Conservation (phyloP, 1,139 yeast genomes). For the Geotrichum macrosporum region DNA sequence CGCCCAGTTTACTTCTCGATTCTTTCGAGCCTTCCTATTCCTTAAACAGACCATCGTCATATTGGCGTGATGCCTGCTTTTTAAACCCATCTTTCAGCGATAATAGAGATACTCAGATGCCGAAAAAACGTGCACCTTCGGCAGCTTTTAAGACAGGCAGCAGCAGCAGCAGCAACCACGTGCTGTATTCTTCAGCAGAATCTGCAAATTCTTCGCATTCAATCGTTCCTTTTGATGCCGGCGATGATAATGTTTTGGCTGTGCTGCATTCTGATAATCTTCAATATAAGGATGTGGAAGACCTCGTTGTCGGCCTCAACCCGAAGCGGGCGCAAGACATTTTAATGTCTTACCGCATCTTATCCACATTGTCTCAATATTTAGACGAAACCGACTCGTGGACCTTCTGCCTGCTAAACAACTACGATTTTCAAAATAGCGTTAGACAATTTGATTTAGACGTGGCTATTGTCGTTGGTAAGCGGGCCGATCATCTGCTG, state of each 20-base stretch:
- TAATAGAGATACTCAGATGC: too few species aligned
- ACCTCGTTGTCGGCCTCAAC: constrained; percentile 28
- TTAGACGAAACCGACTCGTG: constrained; percentile 34
- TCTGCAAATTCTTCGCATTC: not conserved
- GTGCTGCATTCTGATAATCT: constrained; percentile 28
- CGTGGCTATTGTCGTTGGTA: constrained; percentile 34
- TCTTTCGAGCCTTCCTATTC: too few species aligned
- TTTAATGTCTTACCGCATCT: constrained; percentile 32
- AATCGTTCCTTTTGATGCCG: constrained; percentile 6
- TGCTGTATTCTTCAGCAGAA: not conserved
- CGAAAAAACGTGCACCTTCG: too few species aligned
- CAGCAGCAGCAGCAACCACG: not conserved
- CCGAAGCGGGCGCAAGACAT: constrained; percentile 32
- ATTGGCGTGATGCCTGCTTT: too few species aligned
- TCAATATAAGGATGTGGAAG: constrained; percentile 30
- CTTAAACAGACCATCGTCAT: too few species aligned
- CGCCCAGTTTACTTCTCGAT: too few species aligned
- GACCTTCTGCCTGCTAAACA: constrained; percentile 31
- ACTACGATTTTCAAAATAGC: constrained; percentile 32
- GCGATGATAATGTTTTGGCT: constrained; percentile 32
- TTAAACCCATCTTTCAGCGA: too few species aligned
- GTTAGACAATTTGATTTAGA: constrained; percentile 36
- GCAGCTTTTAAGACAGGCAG: not conserved
- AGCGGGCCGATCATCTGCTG: constrained; percentile 32
- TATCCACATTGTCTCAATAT: constrained; percentile 30